These are phyloP conservation scores for Phialocephala subalpina DNA, from an alignment of 2,329 filamentous ascomycete species.

Conservation along the genomic window DNA sequence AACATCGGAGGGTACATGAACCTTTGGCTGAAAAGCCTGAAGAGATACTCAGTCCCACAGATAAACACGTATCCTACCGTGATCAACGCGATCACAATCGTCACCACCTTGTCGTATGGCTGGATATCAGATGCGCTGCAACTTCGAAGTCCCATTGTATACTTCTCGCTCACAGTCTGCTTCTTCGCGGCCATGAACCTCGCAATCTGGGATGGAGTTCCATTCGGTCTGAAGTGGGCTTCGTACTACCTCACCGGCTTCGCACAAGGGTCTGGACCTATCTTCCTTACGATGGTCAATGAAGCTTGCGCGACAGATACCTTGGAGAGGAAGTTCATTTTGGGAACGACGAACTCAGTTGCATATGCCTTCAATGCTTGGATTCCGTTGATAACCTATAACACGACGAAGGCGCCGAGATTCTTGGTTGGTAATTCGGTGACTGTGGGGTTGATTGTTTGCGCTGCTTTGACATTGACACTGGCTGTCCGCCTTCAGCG, in stretches of 20 bases:
- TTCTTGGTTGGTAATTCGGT: conserved; percentile 39
- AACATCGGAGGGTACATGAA: conserved; percentile 42
- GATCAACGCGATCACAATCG: conserved; percentile 32
- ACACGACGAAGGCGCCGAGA: conserved; percentile 37
- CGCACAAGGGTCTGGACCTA: conserved; percentile 38
- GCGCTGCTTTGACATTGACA: conserved; percentile 35
- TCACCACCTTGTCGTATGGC: conserved; percentile 36
- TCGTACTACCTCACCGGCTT: conserved; percentile 37
- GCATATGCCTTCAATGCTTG: conserved; percentile 42
- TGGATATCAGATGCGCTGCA: conserved; percentile 42
- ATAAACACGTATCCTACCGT: conserved; percentile 45
- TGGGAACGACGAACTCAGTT: conserved; percentile 39
- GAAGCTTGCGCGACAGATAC: conserved; percentile 36
- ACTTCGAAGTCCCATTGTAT: conserved; percentile 29
- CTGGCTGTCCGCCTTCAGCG: conserved; percentile 34
- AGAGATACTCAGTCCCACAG: conserved; percentile 40
- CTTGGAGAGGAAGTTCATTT: conserved; percentile 38
- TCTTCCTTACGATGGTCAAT: conserved; percentile 42
- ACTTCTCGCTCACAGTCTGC: conserved; percentile 39
- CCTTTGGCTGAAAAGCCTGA: conserved; percentile 33
- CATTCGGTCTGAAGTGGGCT: conserved; percentile 38
- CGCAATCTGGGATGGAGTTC: conserved; percentile 40
- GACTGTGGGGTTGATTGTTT: conserved; percentile 37
- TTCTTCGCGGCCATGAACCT: conserved; percentile 40
- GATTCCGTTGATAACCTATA: conserved; percentile 39